phyloP scores from a whole-genome alignment of 257 asterid species.

The Nicotiana benthamiana region DNA sequence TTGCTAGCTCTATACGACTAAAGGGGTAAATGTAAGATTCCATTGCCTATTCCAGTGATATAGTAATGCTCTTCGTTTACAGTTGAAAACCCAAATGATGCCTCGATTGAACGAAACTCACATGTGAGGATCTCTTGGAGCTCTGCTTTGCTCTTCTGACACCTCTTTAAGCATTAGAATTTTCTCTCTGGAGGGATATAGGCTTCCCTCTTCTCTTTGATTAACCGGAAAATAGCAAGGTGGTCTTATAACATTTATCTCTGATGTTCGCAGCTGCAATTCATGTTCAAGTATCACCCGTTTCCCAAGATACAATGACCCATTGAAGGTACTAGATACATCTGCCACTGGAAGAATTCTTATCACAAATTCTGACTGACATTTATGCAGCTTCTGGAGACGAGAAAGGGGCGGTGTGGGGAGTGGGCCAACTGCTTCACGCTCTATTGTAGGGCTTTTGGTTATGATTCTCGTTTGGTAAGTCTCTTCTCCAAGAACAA shows the following conservation, averaged over 20 bases:
- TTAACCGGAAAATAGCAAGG: background rate
- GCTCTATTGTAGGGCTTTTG: conserved; percentile 85
- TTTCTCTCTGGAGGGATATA: background rate
- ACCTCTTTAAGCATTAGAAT: background rate
- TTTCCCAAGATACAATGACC: conserved; percentile 93
- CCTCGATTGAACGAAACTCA: too few species aligned
- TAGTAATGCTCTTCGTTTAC: too few species aligned
- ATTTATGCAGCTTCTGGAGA: conserved; percentile 73
- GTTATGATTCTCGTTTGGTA: conserved; percentile 86
- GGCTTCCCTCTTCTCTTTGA: background rate
- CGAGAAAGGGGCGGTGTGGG: conserved; percentile 93
- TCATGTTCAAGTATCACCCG: conserved; percentile 67
- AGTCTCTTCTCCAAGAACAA: conserved; percentile 22
- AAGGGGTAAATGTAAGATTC: background rate
- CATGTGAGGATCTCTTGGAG: background rate
- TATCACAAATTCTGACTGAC: conserved; percentile 12
- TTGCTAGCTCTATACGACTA: background rate
- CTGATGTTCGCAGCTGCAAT: conserved; percentile 55
- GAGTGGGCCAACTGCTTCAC: conserved; percentile 99
- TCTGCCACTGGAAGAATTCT: conserved; percentile 7
- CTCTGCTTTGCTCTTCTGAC: background rate
- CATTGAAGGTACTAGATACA: conserved; percentile 57
- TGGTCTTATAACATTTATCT: conserved; percentile 1
- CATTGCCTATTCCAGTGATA: background rate
- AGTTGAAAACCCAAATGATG: too few species aligned